A percentile compares a stretch with the other conserved stretches of the same genome.
phyloP scores from a whole-genome alignment of 768 basidiomycete genomes.

The Tricholoma sp. region DNA sequence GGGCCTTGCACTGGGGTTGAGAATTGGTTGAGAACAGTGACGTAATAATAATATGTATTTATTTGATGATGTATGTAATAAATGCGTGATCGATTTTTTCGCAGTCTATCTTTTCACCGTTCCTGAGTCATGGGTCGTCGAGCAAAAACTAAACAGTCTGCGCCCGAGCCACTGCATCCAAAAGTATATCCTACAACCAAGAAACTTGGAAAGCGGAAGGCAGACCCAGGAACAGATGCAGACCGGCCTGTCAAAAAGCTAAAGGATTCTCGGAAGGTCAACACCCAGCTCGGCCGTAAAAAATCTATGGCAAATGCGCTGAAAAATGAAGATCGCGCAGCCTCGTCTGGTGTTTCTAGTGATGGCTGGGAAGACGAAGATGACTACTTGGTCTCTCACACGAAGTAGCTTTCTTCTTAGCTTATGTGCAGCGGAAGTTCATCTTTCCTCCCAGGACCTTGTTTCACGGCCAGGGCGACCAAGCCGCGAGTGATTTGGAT shows the following conservation, averaged over 20 bases:
- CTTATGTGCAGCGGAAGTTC: neutral
- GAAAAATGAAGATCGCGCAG: slow-evolving; percentile 18
- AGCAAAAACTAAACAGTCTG: slow-evolving; percentile 77
- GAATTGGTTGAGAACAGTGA: slow-evolving; percentile 54
- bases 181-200: slow-evolving; percentile 40
- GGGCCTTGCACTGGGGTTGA: slow-evolving; percentile 75
- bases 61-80: neutral
- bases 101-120: neutral
- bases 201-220: slow-evolving; percentile 73
- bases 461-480: slow-evolving; percentile 44
- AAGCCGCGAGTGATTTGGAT: slow-evolving; percentile 43
- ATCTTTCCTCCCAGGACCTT: slow-evolving; percentile 29
- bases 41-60: neutral
- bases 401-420: slow-evolving; percentile 28
- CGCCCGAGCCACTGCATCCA: slow-evolving; percentile 54
- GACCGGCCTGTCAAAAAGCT: slow-evolving; percentile 44
- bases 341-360: slow-evolving; percentile 25
- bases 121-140: slow-evolving; percentile 66
- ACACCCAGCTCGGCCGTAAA: slow-evolving; percentile 21
- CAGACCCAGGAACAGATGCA: slow-evolving; percentile 30
- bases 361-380: slow-evolving; percentile 64
- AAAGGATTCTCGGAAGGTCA: slow-evolving; percentile 31
- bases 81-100: slow-evolving; percentile 17
- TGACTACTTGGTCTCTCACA: slow-evolving; percentile 37
- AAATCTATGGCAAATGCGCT: slow-evolving; percentile 22